Evolutionary conservation across 352 stramenopile species (phyloP).

Genomic region (Globisporangium paroecandrum): DNA sequence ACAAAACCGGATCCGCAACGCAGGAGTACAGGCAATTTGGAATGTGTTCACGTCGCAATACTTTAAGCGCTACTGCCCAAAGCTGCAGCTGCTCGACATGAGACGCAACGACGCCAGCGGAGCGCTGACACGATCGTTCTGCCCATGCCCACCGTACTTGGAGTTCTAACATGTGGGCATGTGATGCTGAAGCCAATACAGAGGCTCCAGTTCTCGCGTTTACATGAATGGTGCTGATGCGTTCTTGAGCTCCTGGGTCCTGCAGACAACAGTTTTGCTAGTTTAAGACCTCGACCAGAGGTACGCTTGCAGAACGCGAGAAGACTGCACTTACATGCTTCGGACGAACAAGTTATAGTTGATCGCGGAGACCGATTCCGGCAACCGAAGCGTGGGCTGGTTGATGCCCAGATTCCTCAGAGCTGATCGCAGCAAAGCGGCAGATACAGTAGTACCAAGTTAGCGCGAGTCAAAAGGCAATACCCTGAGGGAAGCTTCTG

Average conservation of each 20-base stretch:
- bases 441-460: not conserved
- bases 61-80: slow-evolving; percentile 47
- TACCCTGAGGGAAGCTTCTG: not conserved
- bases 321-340: slow-evolving; percentile 44
- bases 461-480: not conserved
- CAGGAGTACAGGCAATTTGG: slow-evolving; percentile 56
- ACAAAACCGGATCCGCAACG: slow-evolving; percentile 65
- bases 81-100: slow-evolving; percentile 62
- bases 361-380: slow-evolving; percentile 57
- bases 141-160: slow-evolving; percentile 48
- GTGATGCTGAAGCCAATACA: not conserved
- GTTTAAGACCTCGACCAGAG: not conserved
- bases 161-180: slow-evolving; percentile 32
- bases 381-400: slow-evolving; percentile 53
- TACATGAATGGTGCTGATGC: slow-evolving; percentile 62
- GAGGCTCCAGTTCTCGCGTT: not conserved
- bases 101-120: slow-evolving; percentile 54
- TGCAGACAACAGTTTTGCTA: slow-evolving; percentile 11
- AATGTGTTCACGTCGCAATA: slow-evolving; percentile 62
- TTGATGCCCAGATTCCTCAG: slow-evolving; percentile 64
- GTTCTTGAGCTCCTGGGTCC: slow-evolving; percentile 71
- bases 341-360: slow-evolving; percentile 61
- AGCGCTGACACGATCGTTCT: slow-evolving; percentile 47
- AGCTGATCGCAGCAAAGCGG: slow-evolving; percentile 23
- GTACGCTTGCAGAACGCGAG: not conserved